These are phyloP conservation scores for Physcia stellaris DNA, from an alignment of 495 filamentous ascomycete species.

Conservation along the genomic window DNA sequence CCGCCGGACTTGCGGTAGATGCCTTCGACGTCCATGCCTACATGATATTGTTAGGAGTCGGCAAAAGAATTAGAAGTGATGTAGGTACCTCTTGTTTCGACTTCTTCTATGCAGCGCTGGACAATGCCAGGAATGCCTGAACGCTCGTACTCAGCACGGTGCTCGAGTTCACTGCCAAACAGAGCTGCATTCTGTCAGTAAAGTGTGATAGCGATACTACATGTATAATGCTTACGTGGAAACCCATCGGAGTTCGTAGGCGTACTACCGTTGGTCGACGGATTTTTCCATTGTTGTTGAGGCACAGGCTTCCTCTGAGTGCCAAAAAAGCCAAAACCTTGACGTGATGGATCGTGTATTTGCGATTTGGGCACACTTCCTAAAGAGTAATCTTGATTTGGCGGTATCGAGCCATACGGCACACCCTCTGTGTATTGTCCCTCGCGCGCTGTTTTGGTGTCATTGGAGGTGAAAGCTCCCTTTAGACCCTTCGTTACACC, in stretches of 20 bases:
- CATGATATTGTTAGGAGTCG: constrained; percentile 5
- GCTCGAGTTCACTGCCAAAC: constrained; percentile 82
- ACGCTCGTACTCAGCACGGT: constrained; percentile 78
- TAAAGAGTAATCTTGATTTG: constrained; percentile 17
- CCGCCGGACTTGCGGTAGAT: constrained; percentile 97
- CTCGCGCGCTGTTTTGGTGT: constrained; percentile 39
- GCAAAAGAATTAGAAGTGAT: constrained; percentile 3
- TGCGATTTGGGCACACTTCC: constrained; percentile 19
- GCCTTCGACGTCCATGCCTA: constrained; percentile 93
- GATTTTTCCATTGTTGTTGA: too few species aligned
- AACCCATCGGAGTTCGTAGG: constrained; percentile 39
- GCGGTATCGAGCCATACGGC: constrained; percentile 27
- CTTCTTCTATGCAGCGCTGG: constrained; percentile 91
- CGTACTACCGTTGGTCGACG: constrained; percentile 42
- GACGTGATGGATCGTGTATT: constrained; percentile 40
- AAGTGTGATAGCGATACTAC: constrained; percentile 1
- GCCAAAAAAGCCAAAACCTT: constrained; percentile 61
- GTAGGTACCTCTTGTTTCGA: constrained; percentile 62
- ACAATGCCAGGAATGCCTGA: constrained; percentile 82
- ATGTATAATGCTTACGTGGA: constrained; percentile 22
- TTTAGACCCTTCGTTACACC: constrained; percentile 89
- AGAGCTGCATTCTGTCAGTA: constrained; percentile 34
- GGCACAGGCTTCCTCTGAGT: constrained; percentile 36
- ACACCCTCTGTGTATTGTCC: constrained; percentile 44
- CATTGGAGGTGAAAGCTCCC: constrained; percentile 51